A percentile compares a stretch with the other conserved stretches of the same genome.
phyloP scores from a whole-genome alignment of 805 yeast genomes.

The Candida insectorum region DNA sequence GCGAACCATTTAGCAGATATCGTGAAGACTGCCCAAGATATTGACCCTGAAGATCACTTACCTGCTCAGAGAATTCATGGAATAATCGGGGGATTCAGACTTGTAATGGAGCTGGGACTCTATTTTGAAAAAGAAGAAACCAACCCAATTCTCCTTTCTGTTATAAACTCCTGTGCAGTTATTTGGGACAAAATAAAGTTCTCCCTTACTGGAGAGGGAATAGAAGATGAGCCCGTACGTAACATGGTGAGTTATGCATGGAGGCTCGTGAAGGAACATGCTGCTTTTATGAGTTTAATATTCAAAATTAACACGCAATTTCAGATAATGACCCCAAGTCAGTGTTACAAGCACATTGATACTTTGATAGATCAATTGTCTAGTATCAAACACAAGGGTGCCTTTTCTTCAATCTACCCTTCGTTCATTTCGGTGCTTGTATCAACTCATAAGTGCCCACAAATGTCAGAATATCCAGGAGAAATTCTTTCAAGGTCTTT shows the following conservation, averaged over 20 bases:
- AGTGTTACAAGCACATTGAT: constrained; percentile 44
- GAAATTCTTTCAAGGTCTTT: constrained; percentile 46
- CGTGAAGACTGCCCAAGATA: too few relatives aligned
- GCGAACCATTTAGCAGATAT: too few relatives aligned
- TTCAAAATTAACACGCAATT: constrained; percentile 20
- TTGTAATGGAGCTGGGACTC: too few relatives aligned
- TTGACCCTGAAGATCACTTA: too few relatives aligned
- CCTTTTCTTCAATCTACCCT: constrained; percentile 85
- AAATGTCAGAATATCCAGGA: constrained; percentile 34
- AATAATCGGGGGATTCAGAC: too few relatives aligned
- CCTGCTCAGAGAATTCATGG: too few relatives aligned
- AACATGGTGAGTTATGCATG: constrained; percentile 82
- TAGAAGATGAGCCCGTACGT: too few relatives aligned
- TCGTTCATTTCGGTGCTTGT: constrained; percentile 66
- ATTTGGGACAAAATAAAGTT: too few relatives aligned
- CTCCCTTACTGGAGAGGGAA: too few relatives aligned
- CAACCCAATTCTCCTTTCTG: too few relatives aligned
- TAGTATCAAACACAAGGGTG: constrained; percentile 83
- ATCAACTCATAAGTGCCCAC: constrained; percentile 38
- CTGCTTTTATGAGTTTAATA: constrained; percentile 48
- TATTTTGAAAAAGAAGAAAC: too few relatives aligned
- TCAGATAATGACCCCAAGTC: constrained; percentile 14
- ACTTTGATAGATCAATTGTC: constrained; percentile 64
- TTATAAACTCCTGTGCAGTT: too few relatives aligned
- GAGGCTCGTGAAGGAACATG: constrained; percentile 79